Base-by-base conservation (phyloP, 352 stramenopile genomes). In the Globisporangium cederbergense region DNA sequence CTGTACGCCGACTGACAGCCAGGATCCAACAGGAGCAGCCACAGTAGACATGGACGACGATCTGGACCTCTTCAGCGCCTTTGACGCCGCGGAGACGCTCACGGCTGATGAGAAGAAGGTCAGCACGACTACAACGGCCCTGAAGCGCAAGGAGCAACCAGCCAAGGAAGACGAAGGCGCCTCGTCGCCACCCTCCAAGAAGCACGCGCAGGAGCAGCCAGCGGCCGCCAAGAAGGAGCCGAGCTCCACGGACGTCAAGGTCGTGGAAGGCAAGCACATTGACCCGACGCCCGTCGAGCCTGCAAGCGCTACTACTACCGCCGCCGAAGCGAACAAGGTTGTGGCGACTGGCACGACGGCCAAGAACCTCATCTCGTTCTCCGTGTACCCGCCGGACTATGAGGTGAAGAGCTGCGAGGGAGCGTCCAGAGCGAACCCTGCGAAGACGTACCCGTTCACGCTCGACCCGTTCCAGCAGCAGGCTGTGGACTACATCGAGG, bases 391-490 rank as follows among this genome's bases (percentile, higher is more conserved):
- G 20, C 79, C 82, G 11, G 78, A 89, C 20, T 88, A 86, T 58
- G 74, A 82, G 20, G 66, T 68, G 0, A 75, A 78, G 60, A 78
- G 67, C 20, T 80, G 75, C 13, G 75, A 78, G 25, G 75, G 83
- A 36, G 70, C 79, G 67, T 73, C 74, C 36, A 81, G 67, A 42
- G 75, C 70, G n/a, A 84, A 85, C 65, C 96, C 96, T 16, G 97
- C 98, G 51, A 99, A 99, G 86, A 95, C 77, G 59, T 99, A 99
- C 73, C 90, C 96, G 20, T 99, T 99, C 77, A 91, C 79, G 52
- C 76, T 99, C 16, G 98, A 99, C 74, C 93, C 95, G n/a, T 99
- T 99, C 77, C 97, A 99, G 79, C 77, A 94, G 60, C 88, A 98
- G 67, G 96, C 97, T 6, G 91, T 99, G 40, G 79, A 92, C 38